Conservation (phyloP, 2,329 filamentous ascomycete genomes). For the Niveomyces coronatus region DNA sequence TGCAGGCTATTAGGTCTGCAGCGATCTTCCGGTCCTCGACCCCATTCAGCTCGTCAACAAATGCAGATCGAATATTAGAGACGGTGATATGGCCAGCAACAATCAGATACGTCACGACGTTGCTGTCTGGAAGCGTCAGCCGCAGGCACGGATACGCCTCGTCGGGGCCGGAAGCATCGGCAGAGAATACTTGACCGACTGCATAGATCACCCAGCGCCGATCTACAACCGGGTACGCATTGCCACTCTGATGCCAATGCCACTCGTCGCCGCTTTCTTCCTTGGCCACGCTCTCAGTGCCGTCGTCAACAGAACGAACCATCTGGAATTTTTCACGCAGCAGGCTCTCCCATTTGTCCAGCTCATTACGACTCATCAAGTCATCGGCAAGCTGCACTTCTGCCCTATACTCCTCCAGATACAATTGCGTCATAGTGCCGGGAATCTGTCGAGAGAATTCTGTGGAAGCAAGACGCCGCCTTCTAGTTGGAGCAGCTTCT, state of each 20-base stretch:
- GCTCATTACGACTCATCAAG: constrained; percentile 33
- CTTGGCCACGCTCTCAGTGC: constrained; percentile 15
- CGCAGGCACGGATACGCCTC: constrained; percentile 22
- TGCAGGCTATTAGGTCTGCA: constrained; percentile 50
- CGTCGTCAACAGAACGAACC: not conserved
- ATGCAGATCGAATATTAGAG: constrained; percentile 47
- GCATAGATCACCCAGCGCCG: constrained; percentile 55
- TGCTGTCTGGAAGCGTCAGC: constrained; percentile 38
- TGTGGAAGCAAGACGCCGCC: constrained; percentile 19
- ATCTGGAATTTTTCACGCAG: constrained; percentile 40
- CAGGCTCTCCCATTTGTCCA: constrained; percentile 39
- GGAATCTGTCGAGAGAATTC: constrained; percentile 31
- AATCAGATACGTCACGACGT: constrained; percentile 47
- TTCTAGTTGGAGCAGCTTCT: constrained; percentile 25
- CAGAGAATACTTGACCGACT: constrained; percentile 51
- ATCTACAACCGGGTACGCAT: constrained; percentile 45
- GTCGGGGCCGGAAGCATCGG: constrained; percentile 34
- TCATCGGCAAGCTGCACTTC: constrained; percentile 39
- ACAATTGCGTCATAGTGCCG: constrained; percentile 39
- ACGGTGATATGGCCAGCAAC: constrained; percentile 50
- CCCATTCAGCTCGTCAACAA: constrained; percentile 37
- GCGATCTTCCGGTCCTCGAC: constrained; percentile 38
- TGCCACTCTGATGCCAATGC: constrained; percentile 35
- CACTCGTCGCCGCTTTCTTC: constrained; percentile 31
- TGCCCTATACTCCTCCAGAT: constrained; percentile 33